Evolutionary conservation across 345 rosid species (phyloP).

Genomic region (Orychophragmus violaceus): DNA sequence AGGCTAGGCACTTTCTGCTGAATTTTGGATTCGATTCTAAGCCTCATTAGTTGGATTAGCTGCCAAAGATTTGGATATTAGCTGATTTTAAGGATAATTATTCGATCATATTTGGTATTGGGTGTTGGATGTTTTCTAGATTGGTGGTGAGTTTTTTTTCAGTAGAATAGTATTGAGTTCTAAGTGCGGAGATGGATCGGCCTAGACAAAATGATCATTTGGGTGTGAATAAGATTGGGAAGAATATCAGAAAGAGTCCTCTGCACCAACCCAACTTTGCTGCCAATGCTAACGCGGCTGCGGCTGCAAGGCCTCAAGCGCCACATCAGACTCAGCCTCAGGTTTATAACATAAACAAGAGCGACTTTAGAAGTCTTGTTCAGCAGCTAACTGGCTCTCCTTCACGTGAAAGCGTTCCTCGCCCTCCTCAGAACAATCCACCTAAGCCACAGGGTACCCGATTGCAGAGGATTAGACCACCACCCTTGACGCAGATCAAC

Average conservation of each 20-base stretch:
- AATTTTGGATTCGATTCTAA: too few species aligned
- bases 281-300: conserved; percentile 23
- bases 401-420: conserved; percentile 67
- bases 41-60: too few species aligned
- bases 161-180: not conserved
- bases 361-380: conserved; percentile 75
- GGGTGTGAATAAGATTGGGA: conserved; percentile 85
- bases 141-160: conserved; percentile 1
- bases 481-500: conserved; percentile 63
- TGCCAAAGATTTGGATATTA: not conserved
- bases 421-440: conserved; percentile 59
- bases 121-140: conserved; percentile 9
- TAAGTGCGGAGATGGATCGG: conserved; percentile 52
- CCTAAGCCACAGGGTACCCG: conserved; percentile 72
- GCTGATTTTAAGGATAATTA: not conserved
- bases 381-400: conserved; percentile 92
- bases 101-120: conserved; percentile 1
- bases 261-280: conserved; percentile 65
- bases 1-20: too few species aligned
- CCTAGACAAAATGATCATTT: conserved; percentile 63
- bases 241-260: conserved; percentile 80
- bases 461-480: conserved; percentile 80
- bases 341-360: conserved; percentile 93
- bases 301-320: conserved; percentile 67
- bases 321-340: too few species aligned